These are phyloP conservation scores for Apocynum venetum DNA, from an alignment of 257 asterid genomes.

Conservation along the genomic window DNA sequence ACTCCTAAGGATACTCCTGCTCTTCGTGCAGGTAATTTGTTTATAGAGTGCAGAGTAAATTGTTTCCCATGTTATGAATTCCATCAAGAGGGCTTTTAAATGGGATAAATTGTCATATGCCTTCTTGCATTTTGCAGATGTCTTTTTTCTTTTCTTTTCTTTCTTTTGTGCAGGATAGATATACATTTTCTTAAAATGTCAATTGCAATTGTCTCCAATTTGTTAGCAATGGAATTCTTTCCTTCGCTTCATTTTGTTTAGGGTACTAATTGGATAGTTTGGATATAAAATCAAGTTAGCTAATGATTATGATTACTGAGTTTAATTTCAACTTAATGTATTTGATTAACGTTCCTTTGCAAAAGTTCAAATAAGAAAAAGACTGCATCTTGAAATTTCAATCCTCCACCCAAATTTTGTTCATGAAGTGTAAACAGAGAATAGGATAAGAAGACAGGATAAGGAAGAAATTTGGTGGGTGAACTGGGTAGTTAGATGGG, in stretches of 20 bases:
- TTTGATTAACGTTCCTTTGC: not conserved
- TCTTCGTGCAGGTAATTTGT: constrained; percentile 84
- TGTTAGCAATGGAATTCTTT: not conserved
- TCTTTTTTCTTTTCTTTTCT: no score
- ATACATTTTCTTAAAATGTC: no score
- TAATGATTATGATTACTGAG: not conserved
- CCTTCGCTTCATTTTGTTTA: not conserved
- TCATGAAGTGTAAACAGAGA: not conserved
- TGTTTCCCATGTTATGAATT: not conserved
- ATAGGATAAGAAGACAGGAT: not conserved
- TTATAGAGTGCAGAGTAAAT: not conserved
- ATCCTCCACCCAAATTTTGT: not conserved
- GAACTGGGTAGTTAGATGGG: not conserved
- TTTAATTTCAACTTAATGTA: not conserved
- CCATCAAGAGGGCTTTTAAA: not conserved
- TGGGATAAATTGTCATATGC: not conserved
- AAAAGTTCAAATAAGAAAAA: not conserved
- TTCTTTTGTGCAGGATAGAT: no score
- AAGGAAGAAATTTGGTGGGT: not conserved
- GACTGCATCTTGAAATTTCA: not conserved
- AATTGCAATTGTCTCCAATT: not conserved
- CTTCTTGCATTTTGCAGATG: no score
- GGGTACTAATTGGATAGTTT: not conserved
- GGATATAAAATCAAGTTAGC: not conserved
- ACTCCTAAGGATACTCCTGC: constrained; percentile 92